A percentile compares a stretch with the other conserved stretches of the same genome.
Conservation (phyloP, 2,329 filamentous ascomycete species). For the Claviceps paspali region DNA sequence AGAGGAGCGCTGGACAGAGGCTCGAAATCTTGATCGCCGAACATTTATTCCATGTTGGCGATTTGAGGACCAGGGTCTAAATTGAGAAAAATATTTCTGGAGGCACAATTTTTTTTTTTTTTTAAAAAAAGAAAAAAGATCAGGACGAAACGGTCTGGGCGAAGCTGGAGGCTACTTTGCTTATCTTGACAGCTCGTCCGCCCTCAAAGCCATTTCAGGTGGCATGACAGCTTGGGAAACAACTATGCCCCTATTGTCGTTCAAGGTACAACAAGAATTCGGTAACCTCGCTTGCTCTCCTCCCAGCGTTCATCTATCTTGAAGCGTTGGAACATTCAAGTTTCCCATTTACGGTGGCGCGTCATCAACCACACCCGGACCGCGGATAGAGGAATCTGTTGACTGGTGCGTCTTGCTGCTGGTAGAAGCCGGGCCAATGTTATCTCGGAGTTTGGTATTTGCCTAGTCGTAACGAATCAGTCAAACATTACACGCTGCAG, state of each 20-base stretch:
- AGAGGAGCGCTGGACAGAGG: too few species aligned
- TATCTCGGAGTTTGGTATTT: neutral
- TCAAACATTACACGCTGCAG: neutral
- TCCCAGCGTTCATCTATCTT: too few species aligned
- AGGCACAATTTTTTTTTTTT: slow-evolving; percentile 2
- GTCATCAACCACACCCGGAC: neutral
- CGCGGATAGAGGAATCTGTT: neutral
- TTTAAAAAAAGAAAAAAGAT: too few species aligned
- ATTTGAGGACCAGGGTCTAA: too few species aligned
- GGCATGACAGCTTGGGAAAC: slow-evolving; percentile 1
- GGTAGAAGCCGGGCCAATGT: neutral
- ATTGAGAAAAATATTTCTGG: neutral
- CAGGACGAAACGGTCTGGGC: neutral
- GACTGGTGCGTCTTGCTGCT: neutral
- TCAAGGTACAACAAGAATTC: neutral
- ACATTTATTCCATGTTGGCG: too few species aligned
- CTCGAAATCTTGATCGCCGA: too few species aligned
- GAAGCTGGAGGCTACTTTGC: slow-evolving; percentile 5
- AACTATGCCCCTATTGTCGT: neutral
- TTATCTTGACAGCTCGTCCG: slow-evolving; percentile 7
- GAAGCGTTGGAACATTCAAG: neutral
- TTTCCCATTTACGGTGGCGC: neutral
- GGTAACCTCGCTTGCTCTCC: too few species aligned
- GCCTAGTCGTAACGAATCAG: neutral
- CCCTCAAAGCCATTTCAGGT: neutral